Evolutionary conservation across 257 asterid genomes (phyloP).

Genomic region (Echium plantagineum): DNA sequence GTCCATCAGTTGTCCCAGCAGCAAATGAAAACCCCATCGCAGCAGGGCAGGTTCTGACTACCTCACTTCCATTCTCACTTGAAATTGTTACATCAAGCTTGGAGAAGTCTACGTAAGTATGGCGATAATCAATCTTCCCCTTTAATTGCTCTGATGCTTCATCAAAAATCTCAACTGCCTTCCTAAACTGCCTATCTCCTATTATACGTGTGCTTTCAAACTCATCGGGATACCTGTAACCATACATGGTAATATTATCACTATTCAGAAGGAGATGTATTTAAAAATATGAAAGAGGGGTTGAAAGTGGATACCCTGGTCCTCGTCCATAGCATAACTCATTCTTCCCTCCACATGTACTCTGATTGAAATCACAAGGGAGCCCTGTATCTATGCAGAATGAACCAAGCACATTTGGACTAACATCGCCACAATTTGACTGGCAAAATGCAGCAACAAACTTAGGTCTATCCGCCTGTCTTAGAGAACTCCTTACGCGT

Average conservation of each 20-base stretch:
- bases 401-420: conserved; percentile 98
- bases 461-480: conserved; percentile 61
- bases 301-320: conserved; percentile 56
- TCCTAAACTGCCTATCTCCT: conserved; percentile 84
- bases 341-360: conserved; percentile 95
- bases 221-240: conserved; percentile 76
- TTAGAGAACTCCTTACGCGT: conserved; percentile 82
- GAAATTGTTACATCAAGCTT: conserved; percentile 59
- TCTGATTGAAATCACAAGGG: conserved; percentile 94
- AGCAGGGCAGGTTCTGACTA: conserved; percentile 86
- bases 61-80: conserved; percentile 42
- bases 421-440: conserved; percentile 95
- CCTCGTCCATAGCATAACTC: conserved; percentile 96
- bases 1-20: conserved; percentile 99
- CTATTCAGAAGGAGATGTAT: background rate
- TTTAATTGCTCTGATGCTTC: conserved; percentile 58
- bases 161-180: conserved; percentile 70
- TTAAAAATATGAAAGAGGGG: background rate
- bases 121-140: conserved; percentile 80
- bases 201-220: conserved; percentile 90
- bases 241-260: conserved; percentile 12
- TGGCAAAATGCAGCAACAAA: conserved; percentile 98
- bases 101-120: conserved; percentile 68
- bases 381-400: conserved; percentile 89
- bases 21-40: conserved; percentile 99